Evolutionary conservation across 441 rosid species (phyloP).

Genomic region (Euphorbia corollata): DNA sequence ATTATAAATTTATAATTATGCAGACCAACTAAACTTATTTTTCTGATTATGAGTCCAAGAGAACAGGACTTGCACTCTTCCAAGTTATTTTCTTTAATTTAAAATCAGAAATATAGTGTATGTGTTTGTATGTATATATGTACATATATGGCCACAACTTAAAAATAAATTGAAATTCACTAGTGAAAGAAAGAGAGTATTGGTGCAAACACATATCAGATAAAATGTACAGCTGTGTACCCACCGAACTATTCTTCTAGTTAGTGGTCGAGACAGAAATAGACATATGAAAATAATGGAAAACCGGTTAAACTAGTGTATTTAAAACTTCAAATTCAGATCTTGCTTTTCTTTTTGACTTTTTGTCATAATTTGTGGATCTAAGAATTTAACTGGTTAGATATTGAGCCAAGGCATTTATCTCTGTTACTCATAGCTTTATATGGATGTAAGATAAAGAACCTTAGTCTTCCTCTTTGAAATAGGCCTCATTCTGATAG

Average conservation of each 20-base stretch:
- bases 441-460: neutral
- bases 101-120: too few species aligned
- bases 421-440: neutral
- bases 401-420: neutral
- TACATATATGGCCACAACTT: too few species aligned
- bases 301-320: neutral
- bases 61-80: neutral
- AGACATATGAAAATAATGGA: neutral
- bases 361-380: too few species aligned
- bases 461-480: neutral
- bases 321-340: slow-evolving; percentile 3
- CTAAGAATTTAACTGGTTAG: too few species aligned
- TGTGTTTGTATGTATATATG: too few species aligned
- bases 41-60: too few species aligned
- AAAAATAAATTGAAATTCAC: too few species aligned
- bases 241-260: neutral
- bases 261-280: neutral
- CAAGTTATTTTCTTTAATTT: neutral
- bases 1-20: too few species aligned
- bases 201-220: neutral
- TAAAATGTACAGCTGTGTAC: neutral
- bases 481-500: neutral
- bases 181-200: neutral
- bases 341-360: neutral
- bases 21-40: too few species aligned